A percentile compares a stretch with the other conserved stretches of the same genome.
Conservation (phyloP, 2,329 filamentous ascomycete species). For the Emergomyces pasteurianus region DNA sequence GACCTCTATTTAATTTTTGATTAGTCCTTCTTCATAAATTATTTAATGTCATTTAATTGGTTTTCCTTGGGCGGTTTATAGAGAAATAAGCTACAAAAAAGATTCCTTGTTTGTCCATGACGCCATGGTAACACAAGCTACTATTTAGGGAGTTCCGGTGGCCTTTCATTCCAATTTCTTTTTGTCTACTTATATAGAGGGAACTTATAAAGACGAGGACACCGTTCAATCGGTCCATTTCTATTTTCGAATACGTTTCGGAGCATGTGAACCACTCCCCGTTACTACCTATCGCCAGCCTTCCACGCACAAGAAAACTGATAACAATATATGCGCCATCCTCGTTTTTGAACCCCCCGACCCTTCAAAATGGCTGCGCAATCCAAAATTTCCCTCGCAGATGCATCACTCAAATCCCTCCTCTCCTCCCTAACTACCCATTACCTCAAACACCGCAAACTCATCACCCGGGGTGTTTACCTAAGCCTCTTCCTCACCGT, state of each 20-base stretch:
- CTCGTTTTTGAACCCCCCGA: background rate
- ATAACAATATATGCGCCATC: background rate
- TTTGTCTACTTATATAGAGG: background rate
- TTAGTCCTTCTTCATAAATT: background rate
- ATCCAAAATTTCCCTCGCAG: slow-evolving; percentile 57
- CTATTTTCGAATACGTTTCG: background rate
- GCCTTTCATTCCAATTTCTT: background rate
- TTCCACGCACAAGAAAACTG: background rate
- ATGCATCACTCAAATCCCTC: slow-evolving; percentile 53
- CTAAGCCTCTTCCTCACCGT: slow-evolving; percentile 69
- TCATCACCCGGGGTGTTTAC: slow-evolving; percentile 74
- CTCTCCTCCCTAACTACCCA: slow-evolving; percentile 56
- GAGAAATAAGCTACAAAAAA: background rate
- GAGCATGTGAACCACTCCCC: background rate
- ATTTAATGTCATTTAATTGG: background rate
- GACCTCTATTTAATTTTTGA: background rate
- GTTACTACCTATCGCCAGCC: background rate
- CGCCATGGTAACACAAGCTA: background rate
- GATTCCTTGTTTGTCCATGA: background rate
- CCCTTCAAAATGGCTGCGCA: slow-evolving; percentile 53
- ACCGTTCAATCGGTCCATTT: background rate
- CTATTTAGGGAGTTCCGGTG: background rate
- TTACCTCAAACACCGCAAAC: slow-evolving; percentile 68
- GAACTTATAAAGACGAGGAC: background rate
- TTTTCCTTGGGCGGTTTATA: background rate